Evolutionary conservation across 441 rosid species (phyloP).

Genomic region (Rhodomyrtus psidioides): DNA sequence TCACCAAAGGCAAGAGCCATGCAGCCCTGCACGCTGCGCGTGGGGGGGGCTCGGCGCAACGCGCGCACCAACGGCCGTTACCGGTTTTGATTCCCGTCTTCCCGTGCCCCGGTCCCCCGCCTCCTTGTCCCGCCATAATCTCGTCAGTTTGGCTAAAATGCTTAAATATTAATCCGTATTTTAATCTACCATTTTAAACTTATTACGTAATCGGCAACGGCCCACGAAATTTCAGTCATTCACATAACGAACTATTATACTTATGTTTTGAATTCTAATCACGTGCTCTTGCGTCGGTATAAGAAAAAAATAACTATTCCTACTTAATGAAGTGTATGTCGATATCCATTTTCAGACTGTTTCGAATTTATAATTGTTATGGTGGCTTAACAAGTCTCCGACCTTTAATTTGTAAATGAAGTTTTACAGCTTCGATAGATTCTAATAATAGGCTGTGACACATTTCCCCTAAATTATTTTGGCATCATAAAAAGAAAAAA

Average conservation of each 20-base stretch:
- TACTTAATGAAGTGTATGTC: accelerated
- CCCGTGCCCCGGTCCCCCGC: not conserved
- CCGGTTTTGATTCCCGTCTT: not conserved
- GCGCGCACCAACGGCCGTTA: not conserved
- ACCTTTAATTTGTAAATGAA: not conserved
- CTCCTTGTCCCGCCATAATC: not conserved
- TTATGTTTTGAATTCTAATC: not conserved
- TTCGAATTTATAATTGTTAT: not conserved
- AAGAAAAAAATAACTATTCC: not conserved
- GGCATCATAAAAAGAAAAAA: not conserved
- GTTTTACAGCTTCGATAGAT: not conserved
- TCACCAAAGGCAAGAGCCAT: not conserved
- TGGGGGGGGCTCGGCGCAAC: not conserved
- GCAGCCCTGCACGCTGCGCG: not conserved
- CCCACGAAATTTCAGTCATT: not conserved
- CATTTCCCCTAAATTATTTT: accelerated
- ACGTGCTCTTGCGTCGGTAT: too few relatives aligned
- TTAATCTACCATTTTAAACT: not conserved
- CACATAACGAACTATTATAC: accelerated
- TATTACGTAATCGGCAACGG: accelerated
- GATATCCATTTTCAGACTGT: not conserved
- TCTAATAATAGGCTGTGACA: accelerated
- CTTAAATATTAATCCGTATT: not conserved
- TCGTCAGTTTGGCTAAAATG: not conserved
- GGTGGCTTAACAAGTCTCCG: too few relatives aligned